Base-by-base conservation (phyloP, 805 yeast genomes). In the Metschnikowia bowlesiae region DNA sequence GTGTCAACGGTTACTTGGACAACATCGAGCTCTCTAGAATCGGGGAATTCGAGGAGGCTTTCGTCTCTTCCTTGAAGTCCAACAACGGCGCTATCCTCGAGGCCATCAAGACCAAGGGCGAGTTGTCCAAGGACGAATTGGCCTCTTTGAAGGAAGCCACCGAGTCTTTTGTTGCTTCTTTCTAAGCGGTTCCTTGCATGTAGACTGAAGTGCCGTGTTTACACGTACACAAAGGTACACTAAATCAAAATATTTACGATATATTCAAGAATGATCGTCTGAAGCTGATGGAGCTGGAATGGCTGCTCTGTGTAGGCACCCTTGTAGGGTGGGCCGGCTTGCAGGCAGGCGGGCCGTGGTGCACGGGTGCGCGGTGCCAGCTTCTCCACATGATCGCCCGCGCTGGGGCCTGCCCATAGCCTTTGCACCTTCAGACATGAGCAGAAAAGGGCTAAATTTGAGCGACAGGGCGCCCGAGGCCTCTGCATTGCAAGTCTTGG, bases 1-100 rank as follows among this genome's bases (percentile, higher is more conserved):
- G 99, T 92, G 99, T 95, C 70, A 91, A 92, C 85, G 99, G 99
- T 84, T 90, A 70, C 91, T 85, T 94, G 71, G 99, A 94, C 75
- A 69, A 76, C 64, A 70, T 94, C 66, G 87, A 94, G 63, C 78
- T 92, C 63, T 83, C 85, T 71, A 87, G 89, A 77, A 83, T 94
- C 68, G 89, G 79, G 73, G 88, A 87, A 73, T 94, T 88, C 71
- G 99, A 94, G 85, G 78, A 83, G 66, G 84, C 89, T 68, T 94
- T 91, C 91, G 79, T 87, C 73, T 81, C 96, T 63, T 84, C 87
- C 84, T 83, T 94, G 77, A 87, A 89, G 81, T 75, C 97, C 63
- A 89, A 88, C 81, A 92, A 90, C 78, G 65, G 85, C 63, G 92
- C 82, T 58, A 78, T 95, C 75, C 77, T 92, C 66, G 83, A 82